These are phyloP conservation scores for Corylus avellana DNA, from an alignment of 306 rosid genomes.

Conservation along the genomic window DNA sequence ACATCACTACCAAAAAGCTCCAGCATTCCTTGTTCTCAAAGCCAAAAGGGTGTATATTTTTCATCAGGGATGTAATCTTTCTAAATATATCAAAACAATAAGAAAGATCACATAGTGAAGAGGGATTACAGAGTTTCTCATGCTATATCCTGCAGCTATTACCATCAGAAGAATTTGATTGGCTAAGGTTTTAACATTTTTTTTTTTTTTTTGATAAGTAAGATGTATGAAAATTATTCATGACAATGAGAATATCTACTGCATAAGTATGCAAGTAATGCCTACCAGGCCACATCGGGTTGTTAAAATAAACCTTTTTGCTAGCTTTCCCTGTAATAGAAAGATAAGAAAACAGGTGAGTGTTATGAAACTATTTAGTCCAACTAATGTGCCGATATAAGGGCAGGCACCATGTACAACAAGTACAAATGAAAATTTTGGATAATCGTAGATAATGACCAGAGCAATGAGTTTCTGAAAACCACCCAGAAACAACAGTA, in stretches of 20 bases:
- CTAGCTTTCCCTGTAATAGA: slow-evolving; percentile 50
- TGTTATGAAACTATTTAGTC: background rate
- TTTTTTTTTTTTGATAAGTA: too few species aligned
- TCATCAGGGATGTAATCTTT: background rate
- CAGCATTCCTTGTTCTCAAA: background rate
- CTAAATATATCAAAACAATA: background rate
- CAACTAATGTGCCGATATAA: background rate
- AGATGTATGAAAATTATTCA: background rate
- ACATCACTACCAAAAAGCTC: background rate
- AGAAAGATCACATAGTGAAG: background rate
- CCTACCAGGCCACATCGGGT: slow-evolving; percentile 99
- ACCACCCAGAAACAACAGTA: slow-evolving; percentile 99
- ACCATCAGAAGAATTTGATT: too few species aligned
- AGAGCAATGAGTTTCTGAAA: slow-evolving; percentile 77
- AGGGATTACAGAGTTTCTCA: too few species aligned
- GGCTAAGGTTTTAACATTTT: background rate
- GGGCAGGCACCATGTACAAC: slow-evolving; percentile 8
- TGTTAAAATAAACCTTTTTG: slow-evolving; percentile 73
- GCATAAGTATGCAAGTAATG: slow-evolving; percentile 5
- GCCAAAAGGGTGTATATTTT: background rate
- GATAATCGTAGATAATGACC: slow-evolving; percentile 59
- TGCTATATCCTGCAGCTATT: too few species aligned
- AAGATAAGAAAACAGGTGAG: slow-evolving; percentile 10
- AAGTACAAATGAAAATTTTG: slow-evolving; percentile 1
- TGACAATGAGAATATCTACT: slow-evolving; percentile 2